Evolutionary conservation across 2,329 filamentous ascomycete genomes (phyloP).

Genomic region (Aspergillus clavatus): DNA sequence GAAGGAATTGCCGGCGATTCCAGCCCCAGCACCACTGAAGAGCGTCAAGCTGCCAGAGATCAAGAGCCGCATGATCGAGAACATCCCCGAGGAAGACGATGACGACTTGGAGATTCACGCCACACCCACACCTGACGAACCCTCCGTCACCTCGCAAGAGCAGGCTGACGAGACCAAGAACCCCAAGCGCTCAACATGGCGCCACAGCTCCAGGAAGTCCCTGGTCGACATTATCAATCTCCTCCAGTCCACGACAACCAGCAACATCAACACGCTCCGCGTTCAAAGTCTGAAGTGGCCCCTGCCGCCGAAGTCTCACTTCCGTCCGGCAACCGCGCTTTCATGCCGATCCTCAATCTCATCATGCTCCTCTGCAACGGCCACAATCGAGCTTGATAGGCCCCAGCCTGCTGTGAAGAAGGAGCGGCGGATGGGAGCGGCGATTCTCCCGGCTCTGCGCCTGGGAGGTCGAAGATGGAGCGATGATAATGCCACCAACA

Average conservation of each 20-base stretch:
- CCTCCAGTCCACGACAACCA: conserved; percentile 6
- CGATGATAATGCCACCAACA: neutral
- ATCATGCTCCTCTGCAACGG: neutral
- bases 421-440: conserved; percentile 2
- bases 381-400: conserved; percentile 1
- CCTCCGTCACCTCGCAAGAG: neutral
- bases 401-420: neutral
- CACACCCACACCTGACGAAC: neutral
- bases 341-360: neutral
- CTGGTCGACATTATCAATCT: conserved; percentile 19
- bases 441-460: conserved; percentile 2
- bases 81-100: conserved; percentile 18
- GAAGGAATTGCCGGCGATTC: neutral
- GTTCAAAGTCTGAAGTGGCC: conserved; percentile 2
- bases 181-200: conserved; percentile 10
- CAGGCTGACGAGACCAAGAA: neutral
- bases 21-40: neutral
- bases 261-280: conserved; percentile 4
- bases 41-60: conserved; percentile 9
- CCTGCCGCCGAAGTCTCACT: conserved; percentile 1
- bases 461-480: neutral
- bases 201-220: conserved; percentile 15
- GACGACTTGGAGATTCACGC: neutral
- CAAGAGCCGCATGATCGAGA: conserved; percentile 15
- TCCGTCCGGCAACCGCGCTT: neutral